phyloP scores from a whole-genome alignment of 768 basidiomycete genomes.

The Kwoniella botswanensis region DNA sequence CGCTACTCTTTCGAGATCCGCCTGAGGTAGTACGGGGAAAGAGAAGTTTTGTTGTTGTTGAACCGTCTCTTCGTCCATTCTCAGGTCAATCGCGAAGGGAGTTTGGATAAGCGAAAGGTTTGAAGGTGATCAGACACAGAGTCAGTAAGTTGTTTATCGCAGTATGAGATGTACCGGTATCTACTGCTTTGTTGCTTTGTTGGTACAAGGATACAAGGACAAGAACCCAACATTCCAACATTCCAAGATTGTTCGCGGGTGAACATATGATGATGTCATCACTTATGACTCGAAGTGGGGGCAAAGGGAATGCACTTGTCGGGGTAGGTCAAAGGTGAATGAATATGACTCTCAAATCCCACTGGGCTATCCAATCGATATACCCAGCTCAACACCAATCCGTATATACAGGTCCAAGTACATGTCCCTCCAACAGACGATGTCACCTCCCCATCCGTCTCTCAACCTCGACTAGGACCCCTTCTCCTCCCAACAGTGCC shows the following conservation, averaged over 20 bases:
- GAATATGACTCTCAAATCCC: no score
- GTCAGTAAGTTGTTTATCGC: no score
- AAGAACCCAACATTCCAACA: slow-evolving; percentile 1
- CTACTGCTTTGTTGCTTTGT: background rate
- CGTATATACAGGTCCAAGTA: background rate
- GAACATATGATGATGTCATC: slow-evolving; percentile 22
- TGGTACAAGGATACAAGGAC: background rate
- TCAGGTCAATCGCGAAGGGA: background rate
- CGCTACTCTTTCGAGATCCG: slow-evolving; percentile 48
- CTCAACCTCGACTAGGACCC: slow-evolving; percentile 1
- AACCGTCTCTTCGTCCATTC: slow-evolving; percentile 6
- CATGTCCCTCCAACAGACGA: background rate
- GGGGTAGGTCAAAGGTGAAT: no score
- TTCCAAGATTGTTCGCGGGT: slow-evolving; percentile 3
- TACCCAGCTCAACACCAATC: background rate
- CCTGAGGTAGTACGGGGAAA: slow-evolving; percentile 45
- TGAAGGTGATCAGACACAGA: no score
- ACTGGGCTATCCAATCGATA: no score
- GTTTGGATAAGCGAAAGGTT: no score
- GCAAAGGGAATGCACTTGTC: no score
- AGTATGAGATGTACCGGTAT: no score
- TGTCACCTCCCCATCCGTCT: background rate
- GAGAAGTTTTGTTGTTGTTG: slow-evolving; percentile 11
- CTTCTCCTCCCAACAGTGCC: background rate
- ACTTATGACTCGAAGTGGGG: background rate